Evolutionary conservation across 2,329 filamentous ascomycete species (phyloP).

Genomic region (Curvularia eragrostidis): DNA sequence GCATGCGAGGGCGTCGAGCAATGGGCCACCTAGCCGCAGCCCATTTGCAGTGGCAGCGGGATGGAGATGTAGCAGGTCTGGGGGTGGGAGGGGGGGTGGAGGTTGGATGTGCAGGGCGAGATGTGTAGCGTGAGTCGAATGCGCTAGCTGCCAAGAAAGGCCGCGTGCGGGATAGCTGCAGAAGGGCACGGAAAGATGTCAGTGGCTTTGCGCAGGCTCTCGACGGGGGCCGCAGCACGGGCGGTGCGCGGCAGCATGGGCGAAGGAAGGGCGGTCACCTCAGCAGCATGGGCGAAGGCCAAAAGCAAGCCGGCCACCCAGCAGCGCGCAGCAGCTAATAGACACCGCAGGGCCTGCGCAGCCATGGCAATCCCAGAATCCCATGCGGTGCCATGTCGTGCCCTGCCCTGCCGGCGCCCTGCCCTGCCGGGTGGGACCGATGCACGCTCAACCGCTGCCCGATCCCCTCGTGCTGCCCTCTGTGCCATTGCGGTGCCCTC

Average conservation of each 20-base stretch:
- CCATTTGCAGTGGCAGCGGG: constrained; percentile 4
- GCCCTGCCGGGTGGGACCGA: constrained; percentile 15
- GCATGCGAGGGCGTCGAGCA: constrained; percentile 1
- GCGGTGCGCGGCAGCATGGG: constrained; percentile 1
- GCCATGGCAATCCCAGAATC: constrained; percentile 17
- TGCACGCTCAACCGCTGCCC: constrained; percentile 8
- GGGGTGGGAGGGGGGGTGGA: constrained; percentile 4
- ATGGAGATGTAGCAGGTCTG: constrained; percentile 3
- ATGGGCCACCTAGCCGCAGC: not conserved
- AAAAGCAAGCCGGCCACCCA: not conserved
- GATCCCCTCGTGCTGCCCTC: not conserved
- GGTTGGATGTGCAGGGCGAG: constrained; percentile 18
- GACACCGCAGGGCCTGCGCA: too few relatives aligned
- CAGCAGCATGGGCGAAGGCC: not conserved
- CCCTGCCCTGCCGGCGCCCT: not conserved
- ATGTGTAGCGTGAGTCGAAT: constrained; percentile 19
- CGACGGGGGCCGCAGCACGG: constrained; percentile 6
- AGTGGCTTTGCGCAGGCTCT: constrained; percentile 16
- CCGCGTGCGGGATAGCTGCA: constrained; percentile 19
- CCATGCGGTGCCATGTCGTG: constrained; percentile 10
- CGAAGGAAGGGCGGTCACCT: not conserved
- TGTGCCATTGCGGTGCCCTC: not conserved
- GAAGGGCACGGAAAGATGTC: constrained; percentile 17
- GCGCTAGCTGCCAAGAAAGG: constrained; percentile 23
- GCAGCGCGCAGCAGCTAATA: too few relatives aligned